These are phyloP conservation scores for Tuber borchii DNA, from an alignment of 495 filamentous ascomycete species.

Conservation along the genomic window DNA sequence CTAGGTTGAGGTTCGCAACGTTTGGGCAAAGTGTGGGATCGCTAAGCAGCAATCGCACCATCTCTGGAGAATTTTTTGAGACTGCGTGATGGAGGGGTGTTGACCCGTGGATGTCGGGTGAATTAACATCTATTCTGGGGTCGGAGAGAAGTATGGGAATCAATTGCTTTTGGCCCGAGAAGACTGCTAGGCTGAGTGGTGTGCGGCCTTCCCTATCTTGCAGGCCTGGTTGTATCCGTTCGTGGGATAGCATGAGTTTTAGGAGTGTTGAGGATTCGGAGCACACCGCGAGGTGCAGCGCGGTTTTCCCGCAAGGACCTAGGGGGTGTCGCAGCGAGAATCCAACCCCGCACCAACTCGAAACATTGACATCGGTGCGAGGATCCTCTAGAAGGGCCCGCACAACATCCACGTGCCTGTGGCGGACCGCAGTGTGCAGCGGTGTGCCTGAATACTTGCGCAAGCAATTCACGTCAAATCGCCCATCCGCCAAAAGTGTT, in stretches of 20 bases:
- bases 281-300: background rate
- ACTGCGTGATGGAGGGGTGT: background rate
- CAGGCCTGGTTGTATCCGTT: background rate
- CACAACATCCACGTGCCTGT: background rate
- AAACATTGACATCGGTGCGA: background rate
- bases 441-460: background rate
- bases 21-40: background rate
- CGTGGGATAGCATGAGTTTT: background rate
- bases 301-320: background rate
- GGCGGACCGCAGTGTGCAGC: background rate
- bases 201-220: background rate
- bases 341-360: background rate
- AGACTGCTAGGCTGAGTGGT: background rate
- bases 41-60: background rate
- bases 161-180: background rate
- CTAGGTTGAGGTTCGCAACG: background rate
- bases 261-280: background rate
- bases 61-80: constrained; percentile 1
- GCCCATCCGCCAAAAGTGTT: background rate
- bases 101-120: background rate
- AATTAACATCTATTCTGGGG: background rate
- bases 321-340: background rate
- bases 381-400: background rate
- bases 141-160: background rate
- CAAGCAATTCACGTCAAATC: background rate